Evolutionary conservation across 1,139 yeast genomes (phyloP), one percentile per base, ranked within the genome.

Genomic region (Yamadazyma songkhlaensis): DNA sequence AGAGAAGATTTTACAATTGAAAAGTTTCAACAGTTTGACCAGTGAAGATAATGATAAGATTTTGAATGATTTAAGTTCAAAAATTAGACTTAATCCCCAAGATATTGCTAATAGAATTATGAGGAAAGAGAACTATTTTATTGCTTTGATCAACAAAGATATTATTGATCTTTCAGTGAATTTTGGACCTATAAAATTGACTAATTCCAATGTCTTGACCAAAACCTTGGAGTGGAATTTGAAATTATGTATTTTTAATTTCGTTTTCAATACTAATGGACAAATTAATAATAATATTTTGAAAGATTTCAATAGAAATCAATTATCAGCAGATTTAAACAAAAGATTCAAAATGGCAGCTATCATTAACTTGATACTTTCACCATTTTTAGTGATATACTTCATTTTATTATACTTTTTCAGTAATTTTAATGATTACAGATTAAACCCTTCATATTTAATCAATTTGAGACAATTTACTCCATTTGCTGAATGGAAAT

Each of bases 191-290:
- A 14, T 55, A 1, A 45, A 44, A 2, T 54, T 84, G 13, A 49
- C 59, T 25, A 54, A 50, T 39, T 57, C 60, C 25, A 54, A 67
- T 10, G 75, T 84, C 26, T 62, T 92, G 32, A 90, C 98, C 0
- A 81, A 84, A 47, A 88, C 96, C 1, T 63, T 94, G 47, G 98
- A 92, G 53, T 94, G 97, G 97, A 90, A 90, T 56, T 67, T 92
- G 43, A 86, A 87, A 49, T 65, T 92, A 22, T 92, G 97, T 55
- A 79, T 94, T 22, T 77, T 87, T 58, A 95, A 94, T 44, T 90
- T 80, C 58, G 81, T 85, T 0, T 94, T 90, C 62, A 87, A 85
- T 53, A 78, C 77, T 28, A 77, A 83, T 32, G 97, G 97, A 0
- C 96, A 88, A 49, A 65, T 94, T n/a, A 79, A 90, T 42, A 80